Evolutionary conservation across 2,329 filamentous ascomycete species (phyloP), one percentile per base, ranked within the genome.

Genomic region (Fusarium citri): DNA sequence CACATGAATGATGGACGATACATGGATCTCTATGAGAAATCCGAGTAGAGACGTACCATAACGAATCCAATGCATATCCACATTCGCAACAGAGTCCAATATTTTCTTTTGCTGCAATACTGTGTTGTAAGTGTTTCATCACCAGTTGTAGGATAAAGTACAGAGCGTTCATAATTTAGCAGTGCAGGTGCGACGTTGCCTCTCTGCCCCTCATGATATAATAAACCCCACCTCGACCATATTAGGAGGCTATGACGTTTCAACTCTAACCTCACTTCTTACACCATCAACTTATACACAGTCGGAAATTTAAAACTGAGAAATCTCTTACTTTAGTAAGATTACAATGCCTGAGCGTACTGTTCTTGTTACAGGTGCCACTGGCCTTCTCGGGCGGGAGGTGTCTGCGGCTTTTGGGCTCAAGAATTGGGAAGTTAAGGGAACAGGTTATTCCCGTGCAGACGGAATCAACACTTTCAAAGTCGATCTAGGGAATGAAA

Each of bases 321-420:
- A 40, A 26, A 12, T 22, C 9, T 23, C 26, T 8, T 12, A 42
- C n/a, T 12, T 20, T 11, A 34, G 3, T 20, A 14, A 34, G 3
- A 7, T 26, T 30, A 12, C n/a, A 47, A 71, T 71, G 68, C 6
- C 64, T 50, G 63, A 71, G 31, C 73, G 73, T 16, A 90, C 86
- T 26, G 93, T 88, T 12, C 84, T 97, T 26, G 83, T 97, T 58
- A 97, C 94, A 9, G 94, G 94, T 60, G 94, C 93, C 40, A 95
- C 92, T 22, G 94, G 94, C 57, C 86, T 97, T 14, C 86, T 97
- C 3, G 94, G 94, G 50, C 88, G 94, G 45, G 89, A 96, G 78
- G 91, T 97, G 14, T 84, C 91, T 57, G 88, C 86, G 66, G 88
- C 87, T 15, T 97, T 97, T 78, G 83, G 89, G 56, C 80, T 85